These are phyloP conservation scores for Blastobotrys parvus DNA, from an alignment of 805 yeast species.

Conservation along the genomic window DNA sequence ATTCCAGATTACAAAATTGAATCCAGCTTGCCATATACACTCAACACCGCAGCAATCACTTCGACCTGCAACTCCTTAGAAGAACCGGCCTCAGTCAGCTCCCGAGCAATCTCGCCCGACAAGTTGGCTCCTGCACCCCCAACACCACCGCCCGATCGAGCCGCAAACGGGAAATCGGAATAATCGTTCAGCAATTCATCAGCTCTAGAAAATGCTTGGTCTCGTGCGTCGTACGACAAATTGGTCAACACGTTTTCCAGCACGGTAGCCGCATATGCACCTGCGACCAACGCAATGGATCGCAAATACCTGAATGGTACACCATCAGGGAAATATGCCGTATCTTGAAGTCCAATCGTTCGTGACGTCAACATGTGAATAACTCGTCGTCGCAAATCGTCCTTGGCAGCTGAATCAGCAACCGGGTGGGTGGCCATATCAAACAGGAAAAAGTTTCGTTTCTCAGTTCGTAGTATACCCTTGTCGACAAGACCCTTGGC, in stretches of 20 bases:
- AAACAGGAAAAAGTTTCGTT: conserved; percentile 85
- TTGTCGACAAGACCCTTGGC: conserved; percentile 97
- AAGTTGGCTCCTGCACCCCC: conserved; percentile 65
- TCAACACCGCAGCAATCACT: conserved; percentile 84
- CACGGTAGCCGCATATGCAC: conserved; percentile 93
- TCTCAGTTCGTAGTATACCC: conserved; percentile 91
- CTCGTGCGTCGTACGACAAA: conserved; percentile 79
- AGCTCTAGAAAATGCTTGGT: conserved; percentile 87
- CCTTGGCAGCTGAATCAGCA: conserved; percentile 78
- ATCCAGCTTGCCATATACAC: conserved; percentile 89
- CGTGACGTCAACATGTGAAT: conserved; percentile 63
- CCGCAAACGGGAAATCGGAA: conserved; percentile 76
- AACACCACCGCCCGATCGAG: conserved; percentile 31
- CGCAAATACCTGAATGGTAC: conserved; percentile 66
- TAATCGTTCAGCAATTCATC: conserved; percentile 80
- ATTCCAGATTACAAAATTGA: conserved; percentile 50
- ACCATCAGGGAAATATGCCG: conserved; percentile 59
- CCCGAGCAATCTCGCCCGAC: conserved; percentile 39
- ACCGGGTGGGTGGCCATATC: conserved; percentile 99
- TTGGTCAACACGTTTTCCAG: conserved; percentile 73
- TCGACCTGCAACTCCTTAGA: conserved; percentile 65
- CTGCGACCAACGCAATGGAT: conserved; percentile 73
- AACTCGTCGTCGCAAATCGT: conserved; percentile 65
- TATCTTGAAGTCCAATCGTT: conserved; percentile 47
- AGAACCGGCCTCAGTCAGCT: conserved; percentile 30